A percentile compares a stretch with the other conserved stretches of the same genome.
phyloP scores from a whole-genome alignment of 2,329 filamentous ascomycete genomes.

The Ascochyta pisi region DNA sequence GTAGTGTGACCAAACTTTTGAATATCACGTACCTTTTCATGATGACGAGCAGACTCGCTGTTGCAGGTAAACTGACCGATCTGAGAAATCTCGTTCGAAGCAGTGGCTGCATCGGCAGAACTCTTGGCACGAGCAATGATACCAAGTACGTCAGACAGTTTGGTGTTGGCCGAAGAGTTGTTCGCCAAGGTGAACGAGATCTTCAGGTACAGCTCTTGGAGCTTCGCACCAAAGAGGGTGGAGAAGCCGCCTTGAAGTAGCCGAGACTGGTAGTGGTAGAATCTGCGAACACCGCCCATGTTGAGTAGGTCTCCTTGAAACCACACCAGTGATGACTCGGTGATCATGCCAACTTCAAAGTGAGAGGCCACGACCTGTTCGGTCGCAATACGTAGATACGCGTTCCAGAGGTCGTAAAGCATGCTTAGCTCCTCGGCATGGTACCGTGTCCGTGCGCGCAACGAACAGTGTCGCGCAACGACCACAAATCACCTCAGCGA shows the following conservation, averaged over 20 bases:
- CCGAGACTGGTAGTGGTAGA: slow-evolving; percentile 37
- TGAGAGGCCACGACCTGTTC: slow-evolving; percentile 32
- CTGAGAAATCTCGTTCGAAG: slow-evolving; percentile 58
- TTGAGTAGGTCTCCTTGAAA: slow-evolving; percentile 36
- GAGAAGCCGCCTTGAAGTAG: slow-evolving; percentile 33
- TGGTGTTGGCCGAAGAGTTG: slow-evolving; percentile 36
- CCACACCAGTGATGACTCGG: slow-evolving; percentile 32
- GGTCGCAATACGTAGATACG: slow-evolving; percentile 28
- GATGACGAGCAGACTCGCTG: slow-evolving; percentile 56
- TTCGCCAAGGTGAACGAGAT: slow-evolving; percentile 34
- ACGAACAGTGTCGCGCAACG: too few relatives aligned
- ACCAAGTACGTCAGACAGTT: slow-evolving; percentile 56
- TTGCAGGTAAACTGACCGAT: slow-evolving; percentile 60
- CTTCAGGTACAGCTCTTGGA: slow-evolving; percentile 36
- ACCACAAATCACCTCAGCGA: too few relatives aligned
- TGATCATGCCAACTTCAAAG: slow-evolving; percentile 35
- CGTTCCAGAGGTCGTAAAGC: slow-evolving; percentile 35
- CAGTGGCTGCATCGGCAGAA: slow-evolving; percentile 54
- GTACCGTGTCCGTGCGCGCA: too few relatives aligned
- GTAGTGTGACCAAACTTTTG: too few relatives aligned
- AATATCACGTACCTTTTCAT: slow-evolving; percentile 50
- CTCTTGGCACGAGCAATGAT: slow-evolving; percentile 55
- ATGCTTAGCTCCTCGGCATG: slow-evolving; percentile 30
- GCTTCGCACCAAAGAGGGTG: slow-evolving; percentile 31
- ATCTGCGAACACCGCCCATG: slow-evolving; percentile 36